Conservation (phyloP, 805 yeast species). For the Spencermartinsiella europaea region DNA sequence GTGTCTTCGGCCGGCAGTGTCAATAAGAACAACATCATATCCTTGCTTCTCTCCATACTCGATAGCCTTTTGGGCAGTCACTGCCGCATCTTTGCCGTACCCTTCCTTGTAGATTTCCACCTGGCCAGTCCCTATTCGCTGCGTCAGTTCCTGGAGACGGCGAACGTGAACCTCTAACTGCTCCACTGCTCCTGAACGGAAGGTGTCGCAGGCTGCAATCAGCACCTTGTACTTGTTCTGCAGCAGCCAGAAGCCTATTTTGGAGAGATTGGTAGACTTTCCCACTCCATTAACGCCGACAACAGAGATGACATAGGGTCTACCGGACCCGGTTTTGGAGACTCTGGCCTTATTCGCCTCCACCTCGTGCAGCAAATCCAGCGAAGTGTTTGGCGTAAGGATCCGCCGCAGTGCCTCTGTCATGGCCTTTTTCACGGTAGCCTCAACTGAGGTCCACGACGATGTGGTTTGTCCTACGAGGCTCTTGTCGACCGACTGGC, state of each 20-base stretch:
- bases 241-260: slow-evolving; percentile 89
- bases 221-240: slow-evolving; percentile 83
- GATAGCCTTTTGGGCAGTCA: slow-evolving; percentile 87
- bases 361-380: slow-evolving; percentile 79
- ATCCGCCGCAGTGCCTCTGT: slow-evolving; percentile 59
- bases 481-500: slow-evolving; percentile 63
- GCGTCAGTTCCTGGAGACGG: slow-evolving; percentile 66
- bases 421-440: slow-evolving; percentile 59
- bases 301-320: slow-evolving; percentile 92
- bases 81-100: slow-evolving; percentile 96
- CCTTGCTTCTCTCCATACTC: slow-evolving; percentile 63
- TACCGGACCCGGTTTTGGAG: slow-evolving; percentile 16
- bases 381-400: slow-evolving; percentile 86
- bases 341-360: slow-evolving; percentile 39
- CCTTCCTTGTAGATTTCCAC: slow-evolving; percentile 91
- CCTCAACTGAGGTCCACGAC: slow-evolving; percentile 66
- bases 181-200: slow-evolving; percentile 98
- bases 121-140: slow-evolving; percentile 39
- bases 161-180: slow-evolving; percentile 91
- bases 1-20: slow-evolving; percentile 97
- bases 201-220: slow-evolving; percentile 96
- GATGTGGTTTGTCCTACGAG: slow-evolving; percentile 69
- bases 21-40: slow-evolving; percentile 85
- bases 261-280: slow-evolving; percentile 90
- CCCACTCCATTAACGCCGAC: slow-evolving; percentile 99